Base-by-base conservation (phyloP, 2,329 filamentous ascomycete species). In the Bisporella sp. region DNA sequence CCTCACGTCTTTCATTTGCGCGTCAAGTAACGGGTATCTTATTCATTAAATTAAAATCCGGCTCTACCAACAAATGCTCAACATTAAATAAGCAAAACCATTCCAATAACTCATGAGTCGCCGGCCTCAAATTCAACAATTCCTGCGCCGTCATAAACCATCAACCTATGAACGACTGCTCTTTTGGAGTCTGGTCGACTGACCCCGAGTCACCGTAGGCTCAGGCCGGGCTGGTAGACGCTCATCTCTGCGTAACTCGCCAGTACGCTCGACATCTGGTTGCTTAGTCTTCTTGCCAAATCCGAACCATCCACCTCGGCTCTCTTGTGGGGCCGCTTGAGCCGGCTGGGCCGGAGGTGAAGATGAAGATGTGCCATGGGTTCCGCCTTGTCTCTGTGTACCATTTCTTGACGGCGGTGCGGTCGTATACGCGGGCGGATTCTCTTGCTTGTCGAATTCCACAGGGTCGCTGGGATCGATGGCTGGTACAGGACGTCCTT, bases 381-480 rank as follows among this genome's bases (percentile, higher is more conserved):
- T 21, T 46, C 29, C 41, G 32, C 21, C 9, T 28, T 54, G 43
- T 28, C 44, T 35, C 21, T 58, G 58, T 37, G 50, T 59, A 9
- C 47, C 54, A 40, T 58, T 52, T 51, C 48, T 41, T 9, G 57
- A 48, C 31, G 57, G 47, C 32, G 51, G 46, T n/a, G 45, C 47
- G 35, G 54, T 47, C 4, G 54, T 57, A 35, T 65, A 63, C 33
- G 53, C 54, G n/a, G 64, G 63, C 32, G 63, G 62, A 49, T 45
- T 48, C 53, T 59, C 58, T 29, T 54, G 56, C 47, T 71, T 68
- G 61, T 80, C 76, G 57, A 72, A 79, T 48, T 76, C 71, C 48
- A 73, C 69, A 6, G 77, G 71, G 50, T 79, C 73, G 59, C 74
- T 79, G 11, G 76, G 76, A 56, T 80, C 76, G 48, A 73, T 54